phyloP scores from a whole-genome alignment of 1,139 yeast species.

The Taphrina confusa region DNA sequence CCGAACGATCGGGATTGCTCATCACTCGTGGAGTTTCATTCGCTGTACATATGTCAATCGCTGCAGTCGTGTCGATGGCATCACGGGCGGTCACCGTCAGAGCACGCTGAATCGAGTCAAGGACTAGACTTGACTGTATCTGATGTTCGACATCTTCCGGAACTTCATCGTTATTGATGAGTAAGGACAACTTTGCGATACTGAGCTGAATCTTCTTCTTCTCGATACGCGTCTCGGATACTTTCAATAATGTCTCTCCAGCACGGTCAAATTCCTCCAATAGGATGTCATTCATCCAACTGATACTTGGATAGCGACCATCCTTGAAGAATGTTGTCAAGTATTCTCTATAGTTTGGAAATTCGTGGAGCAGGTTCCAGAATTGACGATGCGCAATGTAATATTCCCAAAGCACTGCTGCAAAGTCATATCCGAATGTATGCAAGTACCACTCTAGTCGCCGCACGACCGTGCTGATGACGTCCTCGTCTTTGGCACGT shows the following conservation, averaged over 20 bases:
- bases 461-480: constrained; percentile 43
- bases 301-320: constrained; percentile 56
- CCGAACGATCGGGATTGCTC: constrained; percentile 18
- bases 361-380: constrained; percentile 58
- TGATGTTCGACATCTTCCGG: constrained; percentile 26
- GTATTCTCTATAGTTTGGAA: constrained; percentile 56
- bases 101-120: neutral
- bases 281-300: constrained; percentile 72
- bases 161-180: constrained; percentile 42
- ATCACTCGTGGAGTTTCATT: constrained; percentile 4
- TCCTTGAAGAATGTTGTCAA: constrained; percentile 58
- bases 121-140: constrained; percentile 4
- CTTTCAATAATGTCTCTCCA: constrained; percentile 51
- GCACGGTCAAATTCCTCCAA: constrained; percentile 58
- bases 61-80: constrained; percentile 33
- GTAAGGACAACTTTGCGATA: constrained; percentile 62
- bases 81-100: constrained; percentile 10
- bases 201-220: constrained; percentile 64
- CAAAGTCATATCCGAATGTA: constrained; percentile 68
- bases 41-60: constrained; percentile 26
- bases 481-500: constrained; percentile 42
- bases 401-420: constrained; percentile 62
- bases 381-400: constrained; percentile 59
- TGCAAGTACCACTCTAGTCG: constrained; percentile 60
- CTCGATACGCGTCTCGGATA: constrained; percentile 52